A percentile compares a stretch with the other conserved stretches of the same genome.
Conservation (phyloP, 2,329 filamentous ascomycete genomes). For the Fusarium humuli region DNA sequence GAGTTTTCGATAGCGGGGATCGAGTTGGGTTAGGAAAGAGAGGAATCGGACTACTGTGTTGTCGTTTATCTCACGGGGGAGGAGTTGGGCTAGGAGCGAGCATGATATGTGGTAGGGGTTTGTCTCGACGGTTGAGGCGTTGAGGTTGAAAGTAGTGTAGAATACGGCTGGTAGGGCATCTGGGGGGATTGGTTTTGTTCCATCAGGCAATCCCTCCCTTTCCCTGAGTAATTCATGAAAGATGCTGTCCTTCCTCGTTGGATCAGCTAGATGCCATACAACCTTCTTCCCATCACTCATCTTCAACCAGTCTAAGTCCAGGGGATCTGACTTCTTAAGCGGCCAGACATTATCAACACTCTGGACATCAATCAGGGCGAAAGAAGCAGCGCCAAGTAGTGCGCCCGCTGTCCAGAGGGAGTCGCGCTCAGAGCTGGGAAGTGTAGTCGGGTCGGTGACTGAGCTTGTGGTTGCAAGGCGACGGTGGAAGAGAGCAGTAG, state of each 20-base stretch:
- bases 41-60: constrained; percentile 59
- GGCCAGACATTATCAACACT: constrained; percentile 66
- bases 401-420: constrained; percentile 60
- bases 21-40: constrained; percentile 59
- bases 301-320: constrained; percentile 69
- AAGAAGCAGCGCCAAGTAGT: constrained; percentile 59
- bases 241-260: constrained; percentile 59
- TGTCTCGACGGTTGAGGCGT: constrained; percentile 21
- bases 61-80: constrained; percentile 52
- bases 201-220: constrained; percentile 16
- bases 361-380: constrained; percentile 57
- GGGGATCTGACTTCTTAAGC: constrained; percentile 54
- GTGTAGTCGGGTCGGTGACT: constrained; percentile 39
- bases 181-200: constrained; percentile 18
- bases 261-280: constrained; percentile 64
- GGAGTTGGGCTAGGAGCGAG: constrained; percentile 54
- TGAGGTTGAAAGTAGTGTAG: constrained; percentile 45
- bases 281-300: constrained; percentile 67
- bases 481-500: constrained; percentile 60
- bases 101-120: constrained; percentile 53
- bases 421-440: constrained; percentile 57
- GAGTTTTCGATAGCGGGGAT: constrained; percentile 57
- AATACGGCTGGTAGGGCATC: constrained; percentile 50
- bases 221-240: constrained; percentile 53
- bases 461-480: constrained; percentile 52